Percentiles rank a stretch among this genome's conserved stretches.
phyloP scores from a whole-genome alignment of 2,329 filamentous ascomycete genomes.

The Beauveria rudraprayagi region DNA sequence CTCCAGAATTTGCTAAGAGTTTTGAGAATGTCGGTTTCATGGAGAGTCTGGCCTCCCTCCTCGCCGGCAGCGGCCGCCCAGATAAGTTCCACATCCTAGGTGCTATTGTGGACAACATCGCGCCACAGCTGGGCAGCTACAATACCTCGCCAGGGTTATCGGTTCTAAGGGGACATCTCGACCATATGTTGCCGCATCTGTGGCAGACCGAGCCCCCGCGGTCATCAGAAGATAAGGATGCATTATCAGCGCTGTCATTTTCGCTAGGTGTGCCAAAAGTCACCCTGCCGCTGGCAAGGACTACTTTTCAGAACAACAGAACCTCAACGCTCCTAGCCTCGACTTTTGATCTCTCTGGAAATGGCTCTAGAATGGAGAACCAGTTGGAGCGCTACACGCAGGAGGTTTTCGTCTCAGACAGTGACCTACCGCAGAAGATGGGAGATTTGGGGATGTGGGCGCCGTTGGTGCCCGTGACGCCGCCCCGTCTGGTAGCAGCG shows the following conservation, averaged over 20 bases:
- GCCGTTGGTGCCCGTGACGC: constrained; percentile 55
- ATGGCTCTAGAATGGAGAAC: constrained; percentile 17
- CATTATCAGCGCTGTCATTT: constrained; percentile 35
- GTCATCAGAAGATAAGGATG: constrained; percentile 24
- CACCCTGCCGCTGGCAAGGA: constrained; percentile 65
- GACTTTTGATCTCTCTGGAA: constrained; percentile 20
- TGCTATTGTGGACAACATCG: constrained; percentile 49
- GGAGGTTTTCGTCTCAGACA: constrained; percentile 21
- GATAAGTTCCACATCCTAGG: constrained; percentile 38
- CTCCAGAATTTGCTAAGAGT: constrained; percentile 39
- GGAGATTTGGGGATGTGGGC: constrained; percentile 24
- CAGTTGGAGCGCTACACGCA: constrained; percentile 33
- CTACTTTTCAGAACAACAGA: constrained; percentile 63
- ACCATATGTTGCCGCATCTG: constrained; percentile 36
- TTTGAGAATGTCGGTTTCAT: constrained; percentile 38
- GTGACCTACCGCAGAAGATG: constrained; percentile 15
- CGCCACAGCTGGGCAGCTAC: constrained; percentile 25
- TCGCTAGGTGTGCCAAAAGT: constrained; percentile 29
- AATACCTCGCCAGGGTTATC: constrained; percentile 39
- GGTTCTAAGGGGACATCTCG: constrained; percentile 36
- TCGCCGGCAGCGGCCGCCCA: constrained; percentile 35
- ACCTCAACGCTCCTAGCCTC: constrained; percentile 47
- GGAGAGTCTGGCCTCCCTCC: constrained; percentile 33
- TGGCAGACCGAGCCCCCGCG: constrained; percentile 29
- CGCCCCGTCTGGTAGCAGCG: constrained; percentile 51